Base-by-base conservation (phyloP, 495 filamentous ascomycete genomes). In the Terfezia boudieri region DNA sequence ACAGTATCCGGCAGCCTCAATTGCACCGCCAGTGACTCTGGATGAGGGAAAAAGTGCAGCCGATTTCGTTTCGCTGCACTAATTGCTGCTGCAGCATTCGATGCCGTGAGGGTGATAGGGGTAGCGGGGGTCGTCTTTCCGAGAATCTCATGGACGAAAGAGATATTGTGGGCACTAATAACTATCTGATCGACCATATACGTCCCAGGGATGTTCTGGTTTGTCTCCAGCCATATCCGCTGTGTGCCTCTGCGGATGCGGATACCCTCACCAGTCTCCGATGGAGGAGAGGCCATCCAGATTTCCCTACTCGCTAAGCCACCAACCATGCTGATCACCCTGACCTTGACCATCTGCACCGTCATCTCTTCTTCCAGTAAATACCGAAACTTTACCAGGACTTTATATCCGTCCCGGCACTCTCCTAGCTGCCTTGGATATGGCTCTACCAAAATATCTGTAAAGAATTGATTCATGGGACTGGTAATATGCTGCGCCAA, bases 171-270 rank as follows among this genome's bases (percentile, higher is more conserved):
- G 37, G 76, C 70, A 38, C 74, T 68, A 49, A 96, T 62, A 37
- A 79, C 71, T 41, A 96, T 69, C 52, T 79, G 78, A 56, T 87
- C 83, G 41, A 87, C 75, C 52, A 79, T 72, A 59, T 86, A 95
- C 54, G 74, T 75, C 8, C 86, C 90, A 53, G 80, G 78, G 10
- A 84, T 76, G 36, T 80, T 79, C 43, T 70, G 70, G 75, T 81
- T 61, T 9, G 59, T 65, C 49, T 49, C 51, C 55, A 55, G 55
- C 62, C 8, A 61, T 37, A 37, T 35, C 63, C 51, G 66, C 67
- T 73, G 73, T 35, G 67, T 64, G 4, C 84, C 83, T 12, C 70
- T 73, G 48, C 67, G 71, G 48, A 86, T 66, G 0, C 61, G 62
- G 2, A 71, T n/a, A 0, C 67, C 58, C 10, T 66, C 64, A 36